Evolutionary conservation across 805 yeast genomes (phyloP).

Genomic region (Ogataea pilisensis): DNA sequence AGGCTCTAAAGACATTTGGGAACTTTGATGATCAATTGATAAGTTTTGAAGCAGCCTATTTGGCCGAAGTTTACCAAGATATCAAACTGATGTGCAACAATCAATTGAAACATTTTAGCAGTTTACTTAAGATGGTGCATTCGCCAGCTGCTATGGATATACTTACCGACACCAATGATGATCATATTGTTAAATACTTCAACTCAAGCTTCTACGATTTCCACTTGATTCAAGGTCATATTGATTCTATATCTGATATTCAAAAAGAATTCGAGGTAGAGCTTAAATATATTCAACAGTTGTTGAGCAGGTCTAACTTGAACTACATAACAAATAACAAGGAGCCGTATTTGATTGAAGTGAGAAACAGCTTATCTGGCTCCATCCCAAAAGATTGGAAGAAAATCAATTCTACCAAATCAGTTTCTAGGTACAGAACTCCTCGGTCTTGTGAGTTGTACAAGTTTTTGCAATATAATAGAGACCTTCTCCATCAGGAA

Average conservation of each 20-base stretch:
- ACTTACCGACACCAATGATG: conserved; percentile 38
- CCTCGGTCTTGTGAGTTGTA: conserved; percentile 51
- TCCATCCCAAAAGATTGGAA: conserved; percentile 73
- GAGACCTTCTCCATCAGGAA: conserved; percentile 45
- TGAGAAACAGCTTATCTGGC: conserved; percentile 54
- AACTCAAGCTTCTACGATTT: conserved; percentile 39
- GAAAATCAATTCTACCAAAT: conserved; percentile 63
- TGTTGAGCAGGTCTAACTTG: conserved; percentile 54
- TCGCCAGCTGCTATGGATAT: conserved; percentile 49
- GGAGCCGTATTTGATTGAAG: conserved; percentile 73
- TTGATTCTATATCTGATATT: conserved; percentile 40
- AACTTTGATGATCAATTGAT: conserved; percentile 12
- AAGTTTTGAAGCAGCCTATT: conserved; percentile 18
- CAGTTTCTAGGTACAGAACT: conserved; percentile 69
- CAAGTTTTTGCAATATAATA: conserved; percentile 53
- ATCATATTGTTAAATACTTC: conserved; percentile 35
- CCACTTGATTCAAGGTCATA: conserved; percentile 30
- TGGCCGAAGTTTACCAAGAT: conserved; percentile 18
- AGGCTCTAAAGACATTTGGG: conserved; percentile 32
- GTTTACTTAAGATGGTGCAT: conserved; percentile 48
- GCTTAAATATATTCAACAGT: conserved; percentile 39
- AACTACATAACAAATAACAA: conserved; percentile 53
- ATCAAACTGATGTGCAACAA: conserved; percentile 12
- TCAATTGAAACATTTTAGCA: conserved; percentile 25
- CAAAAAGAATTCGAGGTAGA: conserved; percentile 50